phyloP scores from a whole-genome alignment of 805 yeast species.

The Wickerhamomyces chaumierensis region DNA sequence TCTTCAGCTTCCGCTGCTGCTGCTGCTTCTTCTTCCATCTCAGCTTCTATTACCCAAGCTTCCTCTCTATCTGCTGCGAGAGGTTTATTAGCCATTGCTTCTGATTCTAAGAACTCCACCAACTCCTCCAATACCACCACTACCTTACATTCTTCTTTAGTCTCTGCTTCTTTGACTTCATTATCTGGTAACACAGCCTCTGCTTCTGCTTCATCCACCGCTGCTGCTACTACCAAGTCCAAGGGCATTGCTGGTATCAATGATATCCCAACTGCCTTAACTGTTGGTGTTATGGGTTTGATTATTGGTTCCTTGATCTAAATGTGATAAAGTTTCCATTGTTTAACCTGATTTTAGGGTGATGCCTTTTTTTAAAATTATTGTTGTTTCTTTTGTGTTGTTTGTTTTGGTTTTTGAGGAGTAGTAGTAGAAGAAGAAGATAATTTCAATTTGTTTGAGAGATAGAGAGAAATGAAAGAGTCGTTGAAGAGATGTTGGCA shows the following conservation, averaged over 20 bases:
- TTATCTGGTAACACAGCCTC: conserved; percentile 6
- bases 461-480: no score
- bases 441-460: no score
- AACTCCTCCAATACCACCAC: conserved; percentile 22
- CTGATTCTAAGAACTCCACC: conserved; percentile 23
- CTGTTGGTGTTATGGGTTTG: conserved; percentile 18
- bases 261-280: conserved; percentile 16
- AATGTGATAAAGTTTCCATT: no score
- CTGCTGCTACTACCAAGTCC: conserved; percentile 21
- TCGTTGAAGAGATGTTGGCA: no score
- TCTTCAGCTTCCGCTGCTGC: conserved; percentile 1
- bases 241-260: conserved; percentile 20
- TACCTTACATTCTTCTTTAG: conserved; percentile 11
- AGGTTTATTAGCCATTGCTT: conserved; percentile 31
- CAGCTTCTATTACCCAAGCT: conserved; percentile 8
- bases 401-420: no score
- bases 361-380: no score
- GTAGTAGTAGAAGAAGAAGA: no score
- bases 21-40: conserved; percentile 13
- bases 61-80: conserved; percentile 22
- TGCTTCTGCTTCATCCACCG: conserved; percentile 12
- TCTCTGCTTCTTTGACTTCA: conserved; percentile 12
- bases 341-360: no score
- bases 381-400: no score
- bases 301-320: conserved; percentile 19